Evolutionary conservation across 2,329 filamentous ascomycete genomes (phyloP).

Genomic region (Talaromyces funiculosus): DNA sequence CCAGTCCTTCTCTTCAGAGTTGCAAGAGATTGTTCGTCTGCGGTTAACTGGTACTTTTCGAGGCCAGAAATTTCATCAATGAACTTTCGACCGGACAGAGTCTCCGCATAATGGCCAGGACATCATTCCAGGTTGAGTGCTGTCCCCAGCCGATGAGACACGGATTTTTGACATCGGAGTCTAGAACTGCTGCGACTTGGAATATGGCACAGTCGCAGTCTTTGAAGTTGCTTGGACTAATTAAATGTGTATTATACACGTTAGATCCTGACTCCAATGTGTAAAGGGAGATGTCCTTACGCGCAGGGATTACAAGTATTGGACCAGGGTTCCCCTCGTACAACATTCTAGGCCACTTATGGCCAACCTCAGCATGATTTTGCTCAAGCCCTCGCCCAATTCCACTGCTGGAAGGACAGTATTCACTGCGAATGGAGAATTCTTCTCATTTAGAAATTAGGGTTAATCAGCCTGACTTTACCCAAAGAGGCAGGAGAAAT

Average conservation of each 20-base stretch:
- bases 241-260: neutral
- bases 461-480: neutral
- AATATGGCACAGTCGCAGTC: constrained; percentile 10
- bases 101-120: constrained; percentile 7
- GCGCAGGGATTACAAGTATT: neutral
- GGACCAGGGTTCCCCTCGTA: neutral
- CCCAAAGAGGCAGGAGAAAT: neutral
- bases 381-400: neutral
- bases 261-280: neutral
- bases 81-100: constrained; percentile 1
- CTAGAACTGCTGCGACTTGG: constrained; percentile 7
- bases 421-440: neutral
- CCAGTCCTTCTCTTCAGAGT: constrained; percentile 9
- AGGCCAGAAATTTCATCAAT: constrained; percentile 6
- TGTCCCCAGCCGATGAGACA: constrained; percentile 3
- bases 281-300: neutral
- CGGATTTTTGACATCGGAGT: constrained; percentile 2
- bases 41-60: neutral
- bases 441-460: neutral
- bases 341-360: neutral
- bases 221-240: constrained; percentile 3
- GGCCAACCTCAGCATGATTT: neutral
- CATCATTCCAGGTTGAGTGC: constrained; percentile 8
- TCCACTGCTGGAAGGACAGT: neutral
- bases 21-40: constrained; percentile 3